These are phyloP conservation scores for Vitellaria paradoxa DNA, from an alignment of 179 eudicot genomes.

Conservation along the genomic window DNA sequence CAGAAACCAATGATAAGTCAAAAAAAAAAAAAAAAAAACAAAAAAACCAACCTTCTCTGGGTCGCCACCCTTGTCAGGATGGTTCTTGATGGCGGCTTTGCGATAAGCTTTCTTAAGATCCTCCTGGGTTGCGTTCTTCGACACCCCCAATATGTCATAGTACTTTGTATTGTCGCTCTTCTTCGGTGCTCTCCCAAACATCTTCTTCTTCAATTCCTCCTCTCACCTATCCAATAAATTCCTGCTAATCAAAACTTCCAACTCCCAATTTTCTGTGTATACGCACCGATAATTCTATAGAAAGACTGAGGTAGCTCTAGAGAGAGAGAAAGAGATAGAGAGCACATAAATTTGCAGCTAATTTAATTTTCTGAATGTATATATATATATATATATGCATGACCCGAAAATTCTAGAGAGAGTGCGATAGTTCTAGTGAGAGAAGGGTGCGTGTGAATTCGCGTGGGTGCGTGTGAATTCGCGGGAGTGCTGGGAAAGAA, in stretches of 20 bases:
- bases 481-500: too few relatives aligned
- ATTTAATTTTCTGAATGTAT: too few relatives aligned
- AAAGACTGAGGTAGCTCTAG: too few relatives aligned
- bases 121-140: conserved; percentile 15
- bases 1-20: too few relatives aligned
- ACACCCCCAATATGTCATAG: conserved; percentile 24
- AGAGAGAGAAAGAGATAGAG: too few relatives aligned
- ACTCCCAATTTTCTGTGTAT: not conserved
- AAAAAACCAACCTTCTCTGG: conserved; percentile 20
- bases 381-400: too few relatives aligned
- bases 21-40: not conserved
- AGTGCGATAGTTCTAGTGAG: too few relatives aligned
- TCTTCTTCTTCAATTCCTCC: conserved; percentile 11
- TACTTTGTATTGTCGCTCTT: conserved; percentile 24
- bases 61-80: conserved; percentile 33
- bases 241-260: not conserved
- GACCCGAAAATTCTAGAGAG: too few relatives aligned
- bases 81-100: conserved; percentile 28
- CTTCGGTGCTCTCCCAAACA: conserved; percentile 28
- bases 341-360: too few relatives aligned
- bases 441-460: too few relatives aligned
- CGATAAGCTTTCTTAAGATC: conserved; percentile 27
- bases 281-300: too few relatives aligned
- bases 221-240: not conserved
- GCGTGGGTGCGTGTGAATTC: too few relatives aligned